These are phyloP conservation scores for Coffea eugenioides DNA, from an alignment of 257 asterid genomes.

Conservation along the genomic window DNA sequence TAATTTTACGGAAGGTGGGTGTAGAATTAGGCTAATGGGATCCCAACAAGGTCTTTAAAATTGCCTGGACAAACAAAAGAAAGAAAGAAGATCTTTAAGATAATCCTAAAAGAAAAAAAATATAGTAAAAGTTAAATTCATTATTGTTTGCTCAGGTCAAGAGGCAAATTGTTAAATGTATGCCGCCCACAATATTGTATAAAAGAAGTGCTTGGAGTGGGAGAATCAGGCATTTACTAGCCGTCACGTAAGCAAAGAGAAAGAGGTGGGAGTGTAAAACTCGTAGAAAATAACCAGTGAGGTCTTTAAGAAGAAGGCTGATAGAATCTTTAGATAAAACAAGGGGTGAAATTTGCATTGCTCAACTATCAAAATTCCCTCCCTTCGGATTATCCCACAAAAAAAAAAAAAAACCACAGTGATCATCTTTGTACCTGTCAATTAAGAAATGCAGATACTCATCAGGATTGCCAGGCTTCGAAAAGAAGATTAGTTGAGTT, in stretches of 20 bases:
- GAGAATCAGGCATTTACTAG: neutral
- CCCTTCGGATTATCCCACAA: neutral
- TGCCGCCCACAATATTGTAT: neutral
- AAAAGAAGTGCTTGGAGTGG: neutral
- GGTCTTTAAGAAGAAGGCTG: neutral
- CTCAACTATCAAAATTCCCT: constrained; percentile 1
- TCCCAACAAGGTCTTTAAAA: too few species aligned
- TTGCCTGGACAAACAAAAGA: too few species aligned
- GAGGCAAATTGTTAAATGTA: too few species aligned
- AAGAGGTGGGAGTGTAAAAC: neutral
- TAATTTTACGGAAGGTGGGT: too few species aligned
- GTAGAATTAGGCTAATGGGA: too few species aligned
- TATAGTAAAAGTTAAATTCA: too few species aligned
- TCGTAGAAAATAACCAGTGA: neutral
- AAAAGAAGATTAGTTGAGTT: constrained; percentile 22
- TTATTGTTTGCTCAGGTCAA: too few species aligned
- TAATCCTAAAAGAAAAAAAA: too few species aligned
- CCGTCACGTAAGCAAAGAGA: neutral
- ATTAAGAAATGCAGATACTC: constrained; percentile 1
- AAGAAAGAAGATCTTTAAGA: too few species aligned
- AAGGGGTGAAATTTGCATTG: neutral
- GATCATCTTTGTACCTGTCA: constrained; percentile 13
- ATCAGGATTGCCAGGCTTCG: neutral
- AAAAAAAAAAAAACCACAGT: neutral
- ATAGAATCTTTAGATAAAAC: neutral